These are phyloP conservation scores for Moesziomyces parantarcticus DNA, from an alignment of 1,284 basidiomycete genomes.

Conservation along the genomic window DNA sequence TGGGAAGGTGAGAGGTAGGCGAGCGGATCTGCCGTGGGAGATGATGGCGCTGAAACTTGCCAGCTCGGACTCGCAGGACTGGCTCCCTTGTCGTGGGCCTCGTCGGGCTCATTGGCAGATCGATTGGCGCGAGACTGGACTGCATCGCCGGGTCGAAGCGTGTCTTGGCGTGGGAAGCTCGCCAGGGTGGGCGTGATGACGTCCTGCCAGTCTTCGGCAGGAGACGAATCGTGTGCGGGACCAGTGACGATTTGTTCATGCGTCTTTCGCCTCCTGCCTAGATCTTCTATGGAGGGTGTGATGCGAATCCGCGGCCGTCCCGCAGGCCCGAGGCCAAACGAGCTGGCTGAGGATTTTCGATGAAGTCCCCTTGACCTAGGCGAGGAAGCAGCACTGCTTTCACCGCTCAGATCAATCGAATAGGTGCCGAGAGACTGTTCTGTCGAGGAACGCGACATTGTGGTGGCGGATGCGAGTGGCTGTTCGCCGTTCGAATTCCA, in stretches of 20 bases:
- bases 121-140: conserved; percentile 13
- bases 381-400: conserved; percentile 39
- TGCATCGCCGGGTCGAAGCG: conserved; percentile 38
- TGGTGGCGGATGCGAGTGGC: background rate
- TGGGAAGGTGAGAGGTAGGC: conserved; percentile 9
- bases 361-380: conserved; percentile 19
- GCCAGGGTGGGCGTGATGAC: conserved; percentile 9
- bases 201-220: conserved; percentile 33
- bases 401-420: conserved; percentile 43
- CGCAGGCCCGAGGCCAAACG: conserved; percentile 22
- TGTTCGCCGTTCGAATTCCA: conserved; percentile 22
- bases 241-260: conserved; percentile 30
- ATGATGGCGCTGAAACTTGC: background rate
- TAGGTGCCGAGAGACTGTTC: conserved; percentile 37
- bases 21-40: background rate
- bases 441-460: conserved; percentile 41
- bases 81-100: background rate
- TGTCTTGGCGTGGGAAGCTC: conserved; percentile 6
- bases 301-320: conserved; percentile 55
- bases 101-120: background rate
- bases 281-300: conserved; percentile 60
- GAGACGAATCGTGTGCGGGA: conserved; percentile 6
- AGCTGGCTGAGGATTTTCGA: conserved; percentile 24
- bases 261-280: conserved; percentile 40
- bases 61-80: background rate